Evolutionary conservation across 1,284 basidiomycete species (phyloP), one percentile per base, ranked within the genome.

Genomic region (Athelia sp.): DNA sequence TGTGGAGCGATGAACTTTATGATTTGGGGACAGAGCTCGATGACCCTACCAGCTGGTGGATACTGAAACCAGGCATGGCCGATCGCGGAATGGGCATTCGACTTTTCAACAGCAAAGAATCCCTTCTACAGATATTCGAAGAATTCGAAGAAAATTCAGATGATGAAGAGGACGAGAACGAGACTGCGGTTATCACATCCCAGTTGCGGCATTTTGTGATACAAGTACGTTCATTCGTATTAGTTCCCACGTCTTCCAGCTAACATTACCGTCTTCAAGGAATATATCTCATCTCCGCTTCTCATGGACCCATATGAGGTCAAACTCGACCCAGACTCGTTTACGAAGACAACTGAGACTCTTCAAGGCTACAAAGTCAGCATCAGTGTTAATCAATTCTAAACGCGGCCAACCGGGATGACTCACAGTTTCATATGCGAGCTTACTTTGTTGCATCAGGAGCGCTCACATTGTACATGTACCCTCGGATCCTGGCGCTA

Each of bases 181-280:
- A 59, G 23, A 90, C 87, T 2, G 72, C 77, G n/a, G 79, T 96
- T 10, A 71, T 83, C 45, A 87, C 82, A 14, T 93, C 92, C 17
- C 96, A 98, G 56, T 75, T 99, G 35, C 81, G 96, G 29, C 93
- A 98, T 69, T 99, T 98, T 68, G 93, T 99, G 17, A 87, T 98
- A 47, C 97, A 99, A 79, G 94, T 93, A 61, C 46, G 49, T 56
- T 32, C 34, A 29, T 21, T 24, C 36, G 9, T 17, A 52, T 50
- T 17, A 50, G 50, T 15, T 31, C 17, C 32, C 21, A 29, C 1
- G 18, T 46, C 42, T 50, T 45, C 38, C 44, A 44, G 47, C 50
- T 54, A 29, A 60, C 23, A 36, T 53, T 22, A 47, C 48, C 35
- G 18, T 34, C 35, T 31, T 49, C 10, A 55, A 97, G 93, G 90